Percentiles rank a stretch among this genome's conserved stretches.
Conservation (phyloP, 148 eudicot genomes). For the Pouteria glomerata region DNA sequence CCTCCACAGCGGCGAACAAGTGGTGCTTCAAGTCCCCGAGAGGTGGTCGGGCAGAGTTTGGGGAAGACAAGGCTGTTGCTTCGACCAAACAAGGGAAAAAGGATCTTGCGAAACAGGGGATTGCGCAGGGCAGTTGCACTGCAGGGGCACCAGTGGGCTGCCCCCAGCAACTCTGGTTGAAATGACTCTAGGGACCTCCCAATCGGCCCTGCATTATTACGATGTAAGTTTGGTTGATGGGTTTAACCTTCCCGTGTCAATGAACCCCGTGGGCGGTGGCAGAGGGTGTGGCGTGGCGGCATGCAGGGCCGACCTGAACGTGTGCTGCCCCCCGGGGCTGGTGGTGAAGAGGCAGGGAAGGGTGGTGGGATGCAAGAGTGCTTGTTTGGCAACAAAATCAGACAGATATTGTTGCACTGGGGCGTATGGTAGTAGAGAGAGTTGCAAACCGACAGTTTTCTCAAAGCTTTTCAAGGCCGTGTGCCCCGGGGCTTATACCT, state of each 20-base stretch:
- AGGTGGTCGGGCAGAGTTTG: constrained; percentile 72
- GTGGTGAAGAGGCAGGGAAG: constrained; percentile 32
- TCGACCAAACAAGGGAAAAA: constrained; percentile 21
- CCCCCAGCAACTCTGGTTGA: constrained; percentile 64
- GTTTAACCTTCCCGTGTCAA: constrained; percentile 58
- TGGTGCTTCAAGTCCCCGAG: constrained; percentile 30
- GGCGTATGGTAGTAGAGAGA: constrained; percentile 25
- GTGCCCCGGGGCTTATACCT: constrained; percentile 57
- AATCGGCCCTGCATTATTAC: constrained; percentile 43
- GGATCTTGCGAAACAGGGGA: constrained; percentile 63
- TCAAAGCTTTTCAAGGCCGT: constrained; percentile 41
- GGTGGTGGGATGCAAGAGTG: constrained; percentile 83
- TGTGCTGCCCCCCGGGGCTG: constrained; percentile 41
- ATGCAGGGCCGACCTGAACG: constrained; percentile 59
- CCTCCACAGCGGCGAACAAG: constrained; percentile 31
- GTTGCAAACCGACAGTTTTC: constrained; percentile 45
- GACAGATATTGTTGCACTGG: constrained; percentile 54
- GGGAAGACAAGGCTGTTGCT: constrained; percentile 64
- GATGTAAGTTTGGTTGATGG: constrained; percentile 75
- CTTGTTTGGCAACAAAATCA: constrained; percentile 48
- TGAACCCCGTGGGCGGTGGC: constrained; percentile 40
- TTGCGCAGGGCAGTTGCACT: constrained; percentile 46
- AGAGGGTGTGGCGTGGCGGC: constrained; percentile 52
- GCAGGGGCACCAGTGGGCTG: constrained; percentile 43
- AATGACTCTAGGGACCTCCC: constrained; percentile 56